Base-by-base conservation (phyloP, 768 basidiomycete genomes). In the Pholiota microspora region DNA sequence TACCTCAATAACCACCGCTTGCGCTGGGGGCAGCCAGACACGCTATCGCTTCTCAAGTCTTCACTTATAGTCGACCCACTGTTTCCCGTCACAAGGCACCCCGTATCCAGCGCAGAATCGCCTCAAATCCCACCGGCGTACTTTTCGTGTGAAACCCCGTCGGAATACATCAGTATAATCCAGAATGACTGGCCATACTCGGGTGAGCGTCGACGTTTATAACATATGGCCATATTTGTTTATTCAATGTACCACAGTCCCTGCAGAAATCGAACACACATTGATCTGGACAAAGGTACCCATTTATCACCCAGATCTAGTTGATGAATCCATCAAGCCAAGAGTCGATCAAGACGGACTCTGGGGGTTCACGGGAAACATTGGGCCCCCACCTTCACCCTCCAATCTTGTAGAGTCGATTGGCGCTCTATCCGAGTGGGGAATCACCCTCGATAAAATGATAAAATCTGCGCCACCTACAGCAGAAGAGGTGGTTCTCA, bases 171-270 rank as follows among this genome's bases (percentile, higher is more conserved):
- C 59, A 87, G 84, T 62, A 83, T 92, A 57, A 87, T 87, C 44
- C 84, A 75, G 62, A 92, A 93, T 63, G 90, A 92, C 65, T 94
- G 92, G 92, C 92, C 92, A 0, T 94, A 94, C 68, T 92, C 89
- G 6, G 83, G 89, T 87, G 61, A 51, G 75, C 40, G 15, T 45
- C 2, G n/a, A 27, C 31, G 23, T 35, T 25, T 21, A n/a, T 45
- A 25, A 36, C 31, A 23, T 40, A 12, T 24, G 32, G 32, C 28
- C 29, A 8, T 42, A 28, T 35, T 27, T 9, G 16, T 51, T 23
- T 54, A 40, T 44, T 48, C 24, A 47, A 27, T 40, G 10, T 25
- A 21, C 18, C 15, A 18, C 57, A 79, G 90, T 92, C 9, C 91
- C 90, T 2, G 62, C 78, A 2, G 84, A 86, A 54, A 73, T 92